Base-by-base conservation (phyloP, 2,329 filamentous ascomycete species). In the Thielaviopsis euricoi region DNA sequence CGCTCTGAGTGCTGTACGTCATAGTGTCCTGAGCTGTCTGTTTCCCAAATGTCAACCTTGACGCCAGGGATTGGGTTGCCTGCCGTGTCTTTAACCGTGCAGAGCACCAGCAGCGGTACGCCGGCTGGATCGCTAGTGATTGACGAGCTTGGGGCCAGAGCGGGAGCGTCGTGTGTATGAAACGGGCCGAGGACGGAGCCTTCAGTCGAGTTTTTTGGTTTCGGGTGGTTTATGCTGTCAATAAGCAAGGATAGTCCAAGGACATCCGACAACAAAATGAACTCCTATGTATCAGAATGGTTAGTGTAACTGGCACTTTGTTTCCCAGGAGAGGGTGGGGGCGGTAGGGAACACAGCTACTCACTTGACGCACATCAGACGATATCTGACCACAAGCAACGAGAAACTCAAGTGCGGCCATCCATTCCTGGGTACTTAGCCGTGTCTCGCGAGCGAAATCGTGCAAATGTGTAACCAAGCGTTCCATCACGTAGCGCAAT, bases 121-220 rank as follows among this genome's bases (percentile, higher is more conserved):
- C 86, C 86, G 19, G 79, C 70, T 0, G 79, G 74, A 61, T 88
- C 85, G 56, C 78, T 76, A 0, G 80, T 80, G 66, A 89, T 85
- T 25, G 66, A 63, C 3, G 71, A 70, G 1, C 86, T 86, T 37
- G 77, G 70, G 1, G 68, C 60, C 6, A 76, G 70, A 1, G 66
- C 59, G 13, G 79, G 71, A 1, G 85, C 85, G 63, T 88, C 84
- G 65, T 86, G 82, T 0, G 83, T 87, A 71, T 89, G 85, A 71
- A 88, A 89, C n/a, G 86, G 86, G 0, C 86, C 86, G 0, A 89
- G 75, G n/a, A 90, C 83, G 0, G 85, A 87, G 60, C 86, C 84
- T 70, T 89, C 84, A 13, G 86, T 89, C 48, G 76, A 77, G 53
- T 73, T 69, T 1, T 76, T 64, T 0, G 83, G 85, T 68, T 88